Percentiles rank a stretch among this genome's conserved stretches.
Conservation (phyloP, 176 grass and related monocot species). For the Pontederia paniculata region DNA sequence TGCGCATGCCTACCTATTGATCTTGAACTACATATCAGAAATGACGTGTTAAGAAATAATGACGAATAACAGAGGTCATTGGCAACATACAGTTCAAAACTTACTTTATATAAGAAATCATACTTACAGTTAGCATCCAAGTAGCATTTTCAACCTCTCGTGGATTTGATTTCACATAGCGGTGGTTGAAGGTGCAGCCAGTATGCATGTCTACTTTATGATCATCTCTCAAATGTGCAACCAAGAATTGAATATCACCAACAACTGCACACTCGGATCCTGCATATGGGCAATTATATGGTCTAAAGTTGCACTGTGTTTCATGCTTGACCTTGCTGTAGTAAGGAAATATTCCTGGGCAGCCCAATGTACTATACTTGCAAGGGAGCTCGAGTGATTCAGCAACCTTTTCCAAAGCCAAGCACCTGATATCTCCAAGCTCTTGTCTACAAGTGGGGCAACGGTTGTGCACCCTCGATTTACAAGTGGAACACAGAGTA, state of each 20-base stretch:
- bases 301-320: slow-evolving; percentile 13
- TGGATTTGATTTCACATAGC: slow-evolving; percentile 11
- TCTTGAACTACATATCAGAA: too few relatives aligned
- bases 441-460: slow-evolving; percentile 17
- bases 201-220: slow-evolving; percentile 18
- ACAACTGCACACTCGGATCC: slow-evolving; percentile 11
- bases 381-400: slow-evolving; percentile 12
- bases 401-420: slow-evolving; percentile 14
- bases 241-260: slow-evolving; percentile 12
- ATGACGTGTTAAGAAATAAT: too few relatives aligned
- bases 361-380: slow-evolving; percentile 7
- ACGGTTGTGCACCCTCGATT: slow-evolving; percentile 12
- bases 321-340: slow-evolving; percentile 15
- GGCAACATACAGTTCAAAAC: not conserved
- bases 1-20: too few relatives aligned
- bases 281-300: slow-evolving; percentile 15
- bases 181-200: slow-evolving; percentile 13
- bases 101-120: not conserved
- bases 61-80: too few relatives aligned
- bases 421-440: slow-evolving; percentile 14
- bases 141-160: slow-evolving; percentile 17
- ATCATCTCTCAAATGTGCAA: slow-evolving; percentile 3
- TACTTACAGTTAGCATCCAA: slow-evolving; percentile 19
- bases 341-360: slow-evolving; percentile 6
- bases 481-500: slow-evolving; percentile 9